Base-by-base conservation (phyloP, 768 basidiomycete genomes). In the Xanthoconium purpureum region DNA sequence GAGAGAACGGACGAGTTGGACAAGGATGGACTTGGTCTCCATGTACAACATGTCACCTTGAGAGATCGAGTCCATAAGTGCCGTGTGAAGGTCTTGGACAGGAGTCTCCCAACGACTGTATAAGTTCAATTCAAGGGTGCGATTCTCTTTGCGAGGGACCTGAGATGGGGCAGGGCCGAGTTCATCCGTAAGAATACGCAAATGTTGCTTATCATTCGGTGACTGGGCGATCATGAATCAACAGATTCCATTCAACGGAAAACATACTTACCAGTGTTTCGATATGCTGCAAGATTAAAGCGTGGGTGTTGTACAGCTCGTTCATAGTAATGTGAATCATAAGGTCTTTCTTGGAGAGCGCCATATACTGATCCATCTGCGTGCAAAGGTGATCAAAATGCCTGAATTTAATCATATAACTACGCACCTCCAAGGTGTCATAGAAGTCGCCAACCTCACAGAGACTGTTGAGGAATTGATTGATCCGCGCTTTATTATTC, bases 301-400 rank as follows among this genome's bases (percentile, higher is more conserved):
- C 91, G 73, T 99, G 97, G 3, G 97, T 99, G 76, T 98, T 98
- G 75, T 98, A 98, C 78, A 99, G 69, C 80, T 99, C 97, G 71
- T 99, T 99, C 73, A 98, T 77, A 8, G 97, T 98, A 71, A 99
- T 99, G 74, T 94, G 92, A 75, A 99, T 98, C 80, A 89, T 87
- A 56, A 98, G 80, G 70, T 98, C 97, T 74, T 98, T 98, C 82
- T 99, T 99, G 56, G 95, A 98, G 55, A 99, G 78, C 10, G 97
- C 97, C 94, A 99, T 98, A 73, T 99, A 99, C 79, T 98, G 97
- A 74, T 99, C 97, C 88, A 98, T 96, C 96, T 97, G 63, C 14
- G 29, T 14, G n/a, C 35, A 51, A 33, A 49, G 33, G 46, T 54
- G 1, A 38, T 49, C 40, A 33, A 37, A 20, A 15, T 1, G 43